Percentiles rank a stretch among this genome's conserved stretches.
These are phyloP conservation scores for Tephrocybe sp. DNA, from an alignment of 768 basidiomycete species.

Conservation along the genomic window DNA sequence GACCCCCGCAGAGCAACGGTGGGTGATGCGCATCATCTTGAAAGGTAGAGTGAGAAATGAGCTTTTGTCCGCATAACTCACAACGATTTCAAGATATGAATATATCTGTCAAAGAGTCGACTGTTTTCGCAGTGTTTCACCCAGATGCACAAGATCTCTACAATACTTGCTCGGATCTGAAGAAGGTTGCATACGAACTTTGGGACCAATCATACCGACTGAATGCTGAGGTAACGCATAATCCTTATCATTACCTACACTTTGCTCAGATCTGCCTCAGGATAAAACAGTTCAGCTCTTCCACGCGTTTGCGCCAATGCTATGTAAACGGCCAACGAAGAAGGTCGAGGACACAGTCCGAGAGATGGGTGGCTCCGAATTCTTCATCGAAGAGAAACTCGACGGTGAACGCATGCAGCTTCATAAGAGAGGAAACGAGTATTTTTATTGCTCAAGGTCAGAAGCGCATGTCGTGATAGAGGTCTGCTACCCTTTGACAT, in stretches of 20 bases:
- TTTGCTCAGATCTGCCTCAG: conserved; percentile 33
- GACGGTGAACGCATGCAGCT: conserved; percentile 97
- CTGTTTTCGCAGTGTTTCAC: conserved; percentile 88
- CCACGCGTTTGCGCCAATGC: conserved; percentile 89
- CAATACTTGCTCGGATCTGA: conserved; percentile 95
- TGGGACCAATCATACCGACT: conserved; percentile 72
- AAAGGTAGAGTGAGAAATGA: conserved; percentile 58
- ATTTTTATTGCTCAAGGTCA: conserved; percentile 89
- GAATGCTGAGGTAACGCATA: conserved; percentile 48
- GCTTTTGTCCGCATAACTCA: not conserved
- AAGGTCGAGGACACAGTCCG: conserved; percentile 82
- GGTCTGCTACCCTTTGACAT: not conserved
- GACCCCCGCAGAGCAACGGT: conserved; percentile 87
- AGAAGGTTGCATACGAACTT: conserved; percentile 88
- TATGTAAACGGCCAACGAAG: conserved; percentile 84
- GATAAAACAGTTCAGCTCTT: conserved; percentile 84
- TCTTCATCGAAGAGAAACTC: conserved; percentile 94
- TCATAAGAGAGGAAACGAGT: conserved; percentile 89
- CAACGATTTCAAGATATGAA: conserved; percentile 62
- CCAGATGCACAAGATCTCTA: conserved; percentile 92
- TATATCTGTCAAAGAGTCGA: conserved; percentile 92
- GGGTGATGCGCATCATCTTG: conserved; percentile 94
- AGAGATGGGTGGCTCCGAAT: conserved; percentile 74
- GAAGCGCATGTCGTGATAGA: conserved; percentile 1
- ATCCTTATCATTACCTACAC: not conserved